Evolutionary conservation across 176 grass and related monocot species (phyloP), one percentile per base, ranked within the genome.

Genomic region (Raddia guianensis): DNA sequence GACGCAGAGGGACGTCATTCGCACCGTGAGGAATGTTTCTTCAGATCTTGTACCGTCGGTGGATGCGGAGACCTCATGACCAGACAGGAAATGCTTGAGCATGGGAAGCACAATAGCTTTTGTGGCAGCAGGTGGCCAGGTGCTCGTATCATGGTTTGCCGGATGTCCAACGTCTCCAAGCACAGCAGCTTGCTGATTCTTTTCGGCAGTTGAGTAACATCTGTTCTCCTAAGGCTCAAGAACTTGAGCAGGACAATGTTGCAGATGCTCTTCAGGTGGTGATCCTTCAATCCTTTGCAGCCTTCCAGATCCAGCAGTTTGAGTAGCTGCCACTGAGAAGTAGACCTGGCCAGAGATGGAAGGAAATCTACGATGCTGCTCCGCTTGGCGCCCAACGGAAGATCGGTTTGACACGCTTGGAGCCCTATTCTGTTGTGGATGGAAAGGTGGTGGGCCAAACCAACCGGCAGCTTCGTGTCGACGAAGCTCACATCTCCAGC

Each of bases 301-400:
- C 63, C 87, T 16, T 84, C 76, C 0, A 89, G 73, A 56, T 85
- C 87, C 1, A 89, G 64, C 21, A 89, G 53, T 9, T 56, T 81
- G 15, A 89, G 46, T 0, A 72, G 15, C 50, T 64, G 2, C 68
- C 68, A 73, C 11, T 81, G 12, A 53, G 27, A 3, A 16, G 27
- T 27, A 27, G 78, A 73, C 7, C 0, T 19, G 3, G 45, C 21
- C 3, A 75, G 12, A 0, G 21, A 7, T 33, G 51, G 72, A 7
- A 83, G 13, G 54, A 74, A 19, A 5, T 35, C 12, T 12, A 74
- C 3, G 5, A 74, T 14, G 5, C 0, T 8, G 55, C 7, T 3
- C 1, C 9, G 0, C 11, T 10, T 15, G 15, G 21, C 8, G 35
- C 58, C 1, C 53, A 74, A 8, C 1, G 47, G 18, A n/a, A 0